Base-by-base conservation (phyloP, 202 grass and related monocot genomes). In the Saccharum hybrid region DNA sequence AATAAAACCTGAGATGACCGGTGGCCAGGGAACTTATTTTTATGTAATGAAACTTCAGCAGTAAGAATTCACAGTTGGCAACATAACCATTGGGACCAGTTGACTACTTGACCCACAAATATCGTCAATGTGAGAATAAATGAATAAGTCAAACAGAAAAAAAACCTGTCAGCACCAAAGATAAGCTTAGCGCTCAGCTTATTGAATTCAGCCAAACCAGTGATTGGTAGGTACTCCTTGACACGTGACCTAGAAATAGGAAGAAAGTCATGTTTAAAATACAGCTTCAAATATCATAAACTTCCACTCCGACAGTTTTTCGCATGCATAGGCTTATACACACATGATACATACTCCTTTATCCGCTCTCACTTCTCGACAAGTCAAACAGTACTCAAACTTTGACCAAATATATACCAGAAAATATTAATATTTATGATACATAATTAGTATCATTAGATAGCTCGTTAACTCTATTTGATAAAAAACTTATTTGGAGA, bases 121-220 rank as follows among this genome's bases (percentile, higher is more conserved):
- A 79, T 70, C 36, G 75, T 3, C 43, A 42, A 41, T 11, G 42
- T 8, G 28, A 65, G 34, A 23, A 33, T 21, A 10, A 36, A 3
- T 43, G 19, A 60, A 63, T 0, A 60, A 43, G 21, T 43, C 48
- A 59, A 23, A 57, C 28, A 62, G 2, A 79, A 87, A 87, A 88
- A 82, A 22, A 46, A 99, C 96, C 96, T 99, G 82, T 94, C 91
- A 60, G 93, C 81, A 78, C 96, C 96, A 71, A 99, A 99, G 45
- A 99, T 99, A 78, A 99, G 93, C 81, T 94, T 96, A 80, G 96
- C 96, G 76, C 96, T 99, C 57, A 99, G 80, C 72, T 96, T 99
- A 33, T 99, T 99, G 84, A 96, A 99, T 31, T 99, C 93, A 3
- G 91, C 93, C 89, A 99, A 87, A 37, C 96, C 96, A 65, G 91